A percentile compares a stretch with the other conserved stretches of the same genome.
Conservation (phyloP, 306 rosid genomes). For the Ormosia emarginata region DNA sequence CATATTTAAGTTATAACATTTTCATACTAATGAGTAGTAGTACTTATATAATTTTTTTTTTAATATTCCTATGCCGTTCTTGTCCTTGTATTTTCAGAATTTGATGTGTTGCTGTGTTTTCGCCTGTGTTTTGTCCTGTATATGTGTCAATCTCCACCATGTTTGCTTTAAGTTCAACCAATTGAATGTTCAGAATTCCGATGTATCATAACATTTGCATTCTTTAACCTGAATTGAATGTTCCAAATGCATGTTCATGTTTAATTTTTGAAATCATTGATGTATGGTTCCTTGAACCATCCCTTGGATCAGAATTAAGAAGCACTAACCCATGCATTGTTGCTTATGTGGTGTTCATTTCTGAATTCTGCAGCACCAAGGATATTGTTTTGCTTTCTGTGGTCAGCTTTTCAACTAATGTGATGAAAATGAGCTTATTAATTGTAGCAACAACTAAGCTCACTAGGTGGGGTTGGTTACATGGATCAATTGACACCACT, state of each 20-base stretch:
- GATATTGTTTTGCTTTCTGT: not conserved
- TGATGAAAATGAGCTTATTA: not conserved
- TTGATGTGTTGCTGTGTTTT: not conserved
- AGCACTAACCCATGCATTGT: not conserved
- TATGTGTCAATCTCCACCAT: not conserved
- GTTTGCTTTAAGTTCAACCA: not conserved
- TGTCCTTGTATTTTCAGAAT: not conserved
- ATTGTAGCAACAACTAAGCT: not conserved
- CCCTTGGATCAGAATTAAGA: not conserved
- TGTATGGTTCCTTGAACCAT: not conserved
- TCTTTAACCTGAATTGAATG: not conserved
- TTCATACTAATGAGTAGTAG: not conserved
- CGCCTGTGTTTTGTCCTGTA: not conserved
- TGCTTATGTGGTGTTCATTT: constrained; percentile 3
- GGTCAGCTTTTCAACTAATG: not conserved
- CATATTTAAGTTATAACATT: not conserved
- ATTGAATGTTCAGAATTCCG: not conserved
- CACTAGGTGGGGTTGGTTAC: not conserved
- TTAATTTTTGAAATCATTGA: not conserved
- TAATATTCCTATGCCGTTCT: not conserved
- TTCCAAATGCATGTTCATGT: not conserved
- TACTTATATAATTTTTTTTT: not conserved
- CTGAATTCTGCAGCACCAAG: not conserved
- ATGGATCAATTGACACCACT: constrained; percentile 3
- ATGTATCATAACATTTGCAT: not conserved